Conservation (phyloP, 2,329 filamentous ascomycete species). For the Pezicula radicicola region DNA sequence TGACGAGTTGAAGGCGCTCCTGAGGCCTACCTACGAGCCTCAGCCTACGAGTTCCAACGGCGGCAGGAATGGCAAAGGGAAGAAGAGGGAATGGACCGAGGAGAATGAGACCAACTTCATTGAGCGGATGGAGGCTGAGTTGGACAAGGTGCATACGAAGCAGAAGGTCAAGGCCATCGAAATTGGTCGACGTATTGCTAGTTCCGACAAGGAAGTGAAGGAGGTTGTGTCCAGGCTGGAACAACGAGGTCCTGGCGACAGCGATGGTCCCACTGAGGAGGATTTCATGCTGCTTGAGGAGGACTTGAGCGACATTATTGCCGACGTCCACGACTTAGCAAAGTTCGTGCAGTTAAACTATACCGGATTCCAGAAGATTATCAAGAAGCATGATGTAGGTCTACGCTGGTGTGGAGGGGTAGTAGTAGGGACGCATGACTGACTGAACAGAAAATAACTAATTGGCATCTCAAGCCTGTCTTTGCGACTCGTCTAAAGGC, state of each 20-base stretch:
- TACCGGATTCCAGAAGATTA: constrained; percentile 98
- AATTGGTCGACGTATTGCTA: constrained; percentile 85
- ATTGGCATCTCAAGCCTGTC: constrained; percentile 91
- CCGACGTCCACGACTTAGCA: constrained; percentile 94
- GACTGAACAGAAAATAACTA: constrained; percentile 75
- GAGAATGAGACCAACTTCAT: constrained; percentile 91
- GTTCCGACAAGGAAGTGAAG: constrained; percentile 84
- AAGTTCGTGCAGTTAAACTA: constrained; percentile 99
- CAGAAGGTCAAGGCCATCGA: constrained; percentile 97
- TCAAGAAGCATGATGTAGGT: constrained; percentile 96
- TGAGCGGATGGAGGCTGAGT: constrained; percentile 78
- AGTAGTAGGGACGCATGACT: neutral
- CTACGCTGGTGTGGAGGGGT: neutral
- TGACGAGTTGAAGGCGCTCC: constrained; percentile 83
- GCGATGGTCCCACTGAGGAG: constrained; percentile 66
- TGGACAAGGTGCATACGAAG: constrained; percentile 97
- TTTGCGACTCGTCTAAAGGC: constrained; percentile 93
- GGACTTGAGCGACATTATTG: constrained; percentile 95
- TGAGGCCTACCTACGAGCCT: constrained; percentile 69
- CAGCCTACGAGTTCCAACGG: constrained; percentile 36
- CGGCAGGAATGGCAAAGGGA: constrained; percentile 38
- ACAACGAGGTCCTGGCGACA: constrained; percentile 48
- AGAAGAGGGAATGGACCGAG: constrained; percentile 74
- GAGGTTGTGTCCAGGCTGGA: constrained; percentile 79
- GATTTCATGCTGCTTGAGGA: constrained; percentile 94